phyloP scores from a whole-genome alignment of 805 yeast species.

The Candida mattraensis region DNA sequence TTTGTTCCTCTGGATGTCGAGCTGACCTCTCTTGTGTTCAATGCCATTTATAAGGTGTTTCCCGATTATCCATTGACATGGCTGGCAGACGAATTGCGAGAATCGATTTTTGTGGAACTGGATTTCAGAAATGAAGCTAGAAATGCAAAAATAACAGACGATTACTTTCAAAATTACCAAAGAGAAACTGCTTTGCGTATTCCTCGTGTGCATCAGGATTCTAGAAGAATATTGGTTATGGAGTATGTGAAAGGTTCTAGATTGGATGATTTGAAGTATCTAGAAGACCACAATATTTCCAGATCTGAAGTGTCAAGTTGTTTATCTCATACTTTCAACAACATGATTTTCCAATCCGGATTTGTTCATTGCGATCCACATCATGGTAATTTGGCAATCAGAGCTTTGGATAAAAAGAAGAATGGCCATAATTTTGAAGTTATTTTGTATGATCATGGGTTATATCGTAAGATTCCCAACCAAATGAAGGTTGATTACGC shows the following conservation, averaged over 20 bases:
- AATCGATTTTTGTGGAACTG: constrained; percentile 85
- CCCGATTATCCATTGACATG: constrained; percentile 94
- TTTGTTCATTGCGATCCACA: constrained; percentile 98
- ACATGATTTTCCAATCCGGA: constrained; percentile 91
- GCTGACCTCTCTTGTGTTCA: constrained; percentile 75
- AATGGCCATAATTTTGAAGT: constrained; percentile 80
- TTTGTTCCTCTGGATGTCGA: constrained; percentile 89
- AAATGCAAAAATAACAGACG: constrained; percentile 71
- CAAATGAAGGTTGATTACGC: constrained; percentile 81
- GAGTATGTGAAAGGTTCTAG: constrained; percentile 82
- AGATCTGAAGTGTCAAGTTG: constrained; percentile 81
- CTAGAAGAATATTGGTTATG: constrained; percentile 78
- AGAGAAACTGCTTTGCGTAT: constrained; percentile 72
- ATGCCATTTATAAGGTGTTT: constrained; percentile 70
- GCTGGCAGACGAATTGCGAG: constrained; percentile 92
- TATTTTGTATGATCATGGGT: constrained; percentile 90
- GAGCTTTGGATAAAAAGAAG: constrained; percentile 38
- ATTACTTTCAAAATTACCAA: constrained; percentile 58
- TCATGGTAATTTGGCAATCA: constrained; percentile 91
- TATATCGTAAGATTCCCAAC: constrained; percentile 80
- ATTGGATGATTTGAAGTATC: constrained; percentile 69
- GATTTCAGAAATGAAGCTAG: constrained; percentile 85
- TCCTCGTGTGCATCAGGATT: constrained; percentile 69
- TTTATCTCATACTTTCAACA: constrained; percentile 85
- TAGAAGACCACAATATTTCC: constrained; percentile 63